Conservation (phyloP, 1,284 basidiomycete genomes). For the Acaromyces ingoldii region DNA sequence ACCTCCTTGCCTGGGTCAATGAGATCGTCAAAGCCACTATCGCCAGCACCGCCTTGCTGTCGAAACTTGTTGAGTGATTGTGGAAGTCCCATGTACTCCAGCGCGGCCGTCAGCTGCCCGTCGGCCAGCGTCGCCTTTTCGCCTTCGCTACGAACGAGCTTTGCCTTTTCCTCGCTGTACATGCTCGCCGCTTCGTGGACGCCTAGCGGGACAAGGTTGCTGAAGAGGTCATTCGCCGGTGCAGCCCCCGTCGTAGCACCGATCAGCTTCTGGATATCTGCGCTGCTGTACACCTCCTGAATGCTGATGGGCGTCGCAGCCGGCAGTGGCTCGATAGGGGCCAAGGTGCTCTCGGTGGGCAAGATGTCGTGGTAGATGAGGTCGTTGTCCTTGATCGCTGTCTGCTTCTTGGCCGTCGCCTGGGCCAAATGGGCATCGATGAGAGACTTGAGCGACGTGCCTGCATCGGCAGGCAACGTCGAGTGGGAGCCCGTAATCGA, state of each 20-base stretch:
- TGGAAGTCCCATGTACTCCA: slow-evolving; percentile 79
- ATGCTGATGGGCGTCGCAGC: slow-evolving; percentile 79
- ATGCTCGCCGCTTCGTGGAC: slow-evolving; percentile 94
- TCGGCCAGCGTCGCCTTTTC: slow-evolving; percentile 81
- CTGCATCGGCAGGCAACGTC: slow-evolving; percentile 82
- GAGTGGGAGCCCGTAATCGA: slow-evolving; percentile 53
- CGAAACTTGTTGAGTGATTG: slow-evolving; percentile 70
- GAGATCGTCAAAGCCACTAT: slow-evolving; percentile 52
- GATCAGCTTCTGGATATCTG: slow-evolving; percentile 91
- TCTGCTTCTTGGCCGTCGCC: slow-evolving; percentile 68
- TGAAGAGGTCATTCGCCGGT: slow-evolving; percentile 71
- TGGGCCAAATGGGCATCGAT: slow-evolving; percentile 76
- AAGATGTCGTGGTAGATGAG: slow-evolving; percentile 95
- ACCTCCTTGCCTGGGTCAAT: slow-evolving; percentile 68
- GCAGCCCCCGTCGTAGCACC: slow-evolving; percentile 54
- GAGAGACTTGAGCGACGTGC: slow-evolving; percentile 70
- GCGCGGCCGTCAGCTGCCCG: slow-evolving; percentile 69
- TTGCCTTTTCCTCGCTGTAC: slow-evolving; percentile 98
- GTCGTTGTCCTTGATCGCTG: slow-evolving; percentile 85
- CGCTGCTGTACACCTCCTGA: slow-evolving; percentile 84
- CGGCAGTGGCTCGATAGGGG: slow-evolving; percentile 70
- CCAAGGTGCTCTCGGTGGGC: slow-evolving; percentile 72
- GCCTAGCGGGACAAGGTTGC: slow-evolving; percentile 79
- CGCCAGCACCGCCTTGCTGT: slow-evolving; percentile 59
- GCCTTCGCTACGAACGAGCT: slow-evolving; percentile 81